Evolutionary conservation across 306 rosid genomes (phyloP).

Genomic region (Hylodesmum podocarpum): DNA sequence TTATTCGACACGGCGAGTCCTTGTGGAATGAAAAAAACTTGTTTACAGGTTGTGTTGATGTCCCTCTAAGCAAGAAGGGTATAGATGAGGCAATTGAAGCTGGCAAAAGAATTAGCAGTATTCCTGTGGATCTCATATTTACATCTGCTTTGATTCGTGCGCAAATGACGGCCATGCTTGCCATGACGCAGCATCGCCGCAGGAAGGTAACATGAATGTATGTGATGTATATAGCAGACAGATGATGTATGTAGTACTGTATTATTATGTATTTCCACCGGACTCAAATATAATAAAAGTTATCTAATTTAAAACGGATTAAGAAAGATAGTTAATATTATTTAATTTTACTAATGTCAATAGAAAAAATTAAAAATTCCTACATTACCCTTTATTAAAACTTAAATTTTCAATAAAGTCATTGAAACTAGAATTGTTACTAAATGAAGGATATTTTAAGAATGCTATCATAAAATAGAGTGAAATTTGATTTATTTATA

Average conservation of each 20-base stretch:
- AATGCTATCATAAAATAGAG: too few species aligned
- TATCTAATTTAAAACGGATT: too few species aligned
- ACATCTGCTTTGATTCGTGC: constrained; percentile 90
- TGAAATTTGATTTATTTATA: too few species aligned
- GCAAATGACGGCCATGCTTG: constrained; percentile 96
- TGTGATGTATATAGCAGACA: background rate
- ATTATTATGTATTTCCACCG: background rate
- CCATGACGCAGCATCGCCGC: constrained; percentile 90
- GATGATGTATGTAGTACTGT: background rate
- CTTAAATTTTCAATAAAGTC: too few species aligned
- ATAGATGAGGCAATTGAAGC: constrained; percentile 92
- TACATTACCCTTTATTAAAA: too few species aligned
- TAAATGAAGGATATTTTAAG: too few species aligned
- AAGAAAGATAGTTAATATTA: too few species aligned
- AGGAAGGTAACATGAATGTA: constrained; percentile 58
- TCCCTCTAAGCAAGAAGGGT: constrained; percentile 79
- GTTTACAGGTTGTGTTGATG: constrained; percentile 95
- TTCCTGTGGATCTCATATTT: constrained; percentile 80
- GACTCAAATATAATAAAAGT: too few species aligned
- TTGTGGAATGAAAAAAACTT: constrained; percentile 88
- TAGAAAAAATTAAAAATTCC: too few species aligned
- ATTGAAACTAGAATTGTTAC: too few species aligned
- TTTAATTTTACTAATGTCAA: too few species aligned
- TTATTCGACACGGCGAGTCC: constrained; percentile 82
- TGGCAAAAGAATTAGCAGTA: constrained; percentile 86